Base-by-base conservation (phyloP, 768 basidiomycete species). In the Phaeotremella fagi region DNA sequence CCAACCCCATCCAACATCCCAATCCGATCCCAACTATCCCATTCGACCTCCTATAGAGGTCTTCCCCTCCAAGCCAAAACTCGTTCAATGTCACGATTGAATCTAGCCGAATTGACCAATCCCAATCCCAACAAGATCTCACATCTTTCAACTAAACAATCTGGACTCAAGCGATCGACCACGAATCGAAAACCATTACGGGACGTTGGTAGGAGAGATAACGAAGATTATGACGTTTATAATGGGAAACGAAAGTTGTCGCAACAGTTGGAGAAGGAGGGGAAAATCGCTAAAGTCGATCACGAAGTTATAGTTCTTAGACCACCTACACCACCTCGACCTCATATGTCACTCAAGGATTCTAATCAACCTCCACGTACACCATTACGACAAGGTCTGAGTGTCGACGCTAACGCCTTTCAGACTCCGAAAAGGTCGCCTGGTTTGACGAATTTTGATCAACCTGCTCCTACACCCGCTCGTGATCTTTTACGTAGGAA, bases 321-420 rank as follows among this genome's bases (percentile, higher is more conserved):
- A 25, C 50, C 53, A 4, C 53, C 53, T 5, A 57, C 55, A 3
- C 55, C 55, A 7, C 55, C 55, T 3, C 12, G 55, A 50, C 49
- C 55, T 27, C 55, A 57, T 38, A 50, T 51, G 37, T 24, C 45
- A 12, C 31, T 46, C 35, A 29, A 45, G 25, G 25, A 46, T 29
- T 29, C 45, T 27, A 23, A 45, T 5, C 29, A 49, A 18, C 28
- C 48, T 28, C 31, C 25, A 28, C 4, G 4, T 27, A 41, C 38
- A 9, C 38, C 38, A 12, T 20, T 12, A 14, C 11, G 38, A 6
- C 22, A 11, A 6, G 12, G 12, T 11, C 18, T 14, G 9, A 6
- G 12, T 9, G n/a, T n/a, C 33, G 9, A 9, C n/a, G 12, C 20
- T 20, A 6, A 14, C 7, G 7, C 31, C 9, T 33, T 7, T 33